These are phyloP conservation scores for Pholiota conissans DNA, from an alignment of 768 basidiomycete genomes.

Conservation along the genomic window DNA sequence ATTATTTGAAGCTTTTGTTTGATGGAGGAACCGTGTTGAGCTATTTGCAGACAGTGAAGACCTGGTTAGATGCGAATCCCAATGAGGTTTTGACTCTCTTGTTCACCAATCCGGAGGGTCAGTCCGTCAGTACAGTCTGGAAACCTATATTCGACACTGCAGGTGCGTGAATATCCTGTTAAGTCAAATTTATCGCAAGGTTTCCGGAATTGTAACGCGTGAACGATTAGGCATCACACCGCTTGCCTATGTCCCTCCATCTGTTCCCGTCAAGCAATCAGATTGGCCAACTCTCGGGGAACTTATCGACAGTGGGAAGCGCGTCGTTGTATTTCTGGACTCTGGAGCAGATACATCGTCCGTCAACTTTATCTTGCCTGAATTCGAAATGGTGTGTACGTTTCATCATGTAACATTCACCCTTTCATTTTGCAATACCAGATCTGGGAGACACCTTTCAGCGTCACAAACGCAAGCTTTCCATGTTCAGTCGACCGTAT, in stretches of 20 bases:
- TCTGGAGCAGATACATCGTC: slow-evolving; percentile 37
- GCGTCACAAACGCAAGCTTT: slow-evolving; percentile 46
- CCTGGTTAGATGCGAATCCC: slow-evolving; percentile 59
- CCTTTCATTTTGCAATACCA: slow-evolving; percentile 13
- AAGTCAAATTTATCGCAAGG: background rate
- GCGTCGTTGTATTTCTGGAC: slow-evolving; percentile 66
- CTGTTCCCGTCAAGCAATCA: slow-evolving; percentile 37
- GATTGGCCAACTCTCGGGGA: slow-evolving; percentile 67
- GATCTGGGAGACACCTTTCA: slow-evolving; percentile 63
- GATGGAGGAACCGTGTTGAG: slow-evolving; percentile 51
- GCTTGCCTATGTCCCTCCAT: slow-evolving; percentile 52
- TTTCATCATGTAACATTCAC: background rate
- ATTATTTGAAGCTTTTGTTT: slow-evolving; percentile 37
- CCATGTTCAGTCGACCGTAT: slow-evolving; percentile 56
- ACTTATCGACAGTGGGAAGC: slow-evolving; percentile 59
- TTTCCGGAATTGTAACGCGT: background rate
- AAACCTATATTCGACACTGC: slow-evolving; percentile 51
- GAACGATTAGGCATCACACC: slow-evolving; percentile 36
- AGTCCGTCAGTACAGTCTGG: slow-evolving; percentile 48
- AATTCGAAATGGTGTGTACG: slow-evolving; percentile 51
- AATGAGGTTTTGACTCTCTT: slow-evolving; percentile 66
- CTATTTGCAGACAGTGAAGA: slow-evolving; percentile 53
- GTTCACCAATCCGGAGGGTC: slow-evolving; percentile 65
- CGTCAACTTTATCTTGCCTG: slow-evolving; percentile 54
- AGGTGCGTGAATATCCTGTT: slow-evolving; percentile 33